These are phyloP conservation scores for Exsudoporus frostii DNA, from an alignment of 768 basidiomycete species.

Conservation along the genomic window DNA sequence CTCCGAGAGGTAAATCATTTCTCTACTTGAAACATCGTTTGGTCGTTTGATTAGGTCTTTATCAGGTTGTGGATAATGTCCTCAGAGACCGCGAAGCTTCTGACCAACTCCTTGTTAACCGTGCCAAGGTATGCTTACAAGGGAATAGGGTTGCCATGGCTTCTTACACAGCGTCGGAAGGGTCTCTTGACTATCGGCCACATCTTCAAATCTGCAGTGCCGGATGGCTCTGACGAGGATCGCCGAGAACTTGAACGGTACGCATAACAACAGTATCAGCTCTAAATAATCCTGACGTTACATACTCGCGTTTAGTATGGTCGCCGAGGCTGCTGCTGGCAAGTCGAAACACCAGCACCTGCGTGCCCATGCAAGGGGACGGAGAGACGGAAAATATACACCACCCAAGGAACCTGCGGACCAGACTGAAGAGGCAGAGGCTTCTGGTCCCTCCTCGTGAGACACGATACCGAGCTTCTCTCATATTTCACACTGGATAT, in stretches of 20 bases:
- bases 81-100: slow-evolving; percentile 74
- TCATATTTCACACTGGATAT: slow-evolving; percentile 19
- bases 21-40: slow-evolving; percentile 2
- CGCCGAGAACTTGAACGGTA: slow-evolving; percentile 92
- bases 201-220: slow-evolving; percentile 78
- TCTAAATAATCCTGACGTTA: slow-evolving; percentile 1
- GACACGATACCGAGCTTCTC: slow-evolving; percentile 3
- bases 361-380: slow-evolving; percentile 25
- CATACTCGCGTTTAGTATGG: slow-evolving; percentile 53
- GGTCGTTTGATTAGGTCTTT: neutral
- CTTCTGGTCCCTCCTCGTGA: slow-evolving; percentile 14
- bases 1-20: slow-evolving; percentile 56
- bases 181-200: slow-evolving; percentile 87
- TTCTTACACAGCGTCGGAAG: slow-evolving; percentile 34
- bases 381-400: slow-evolving; percentile 39
- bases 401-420: slow-evolving; percentile 34
- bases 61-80: slow-evolving; percentile 76
- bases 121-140: slow-evolving; percentile 68
- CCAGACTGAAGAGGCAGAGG: slow-evolving; percentile 17
- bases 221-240: slow-evolving; percentile 92
- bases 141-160: neutral
- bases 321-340: slow-evolving; percentile 78
- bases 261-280: slow-evolving; percentile 18
- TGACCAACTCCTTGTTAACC: slow-evolving; percentile 68
- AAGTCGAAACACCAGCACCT: slow-evolving; percentile 55